A percentile compares a stretch with the other conserved stretches of the same genome.
These are phyloP conservation scores for Sedum album DNA, from an alignment of 164 flowering plant species.

Conservation along the genomic window DNA sequence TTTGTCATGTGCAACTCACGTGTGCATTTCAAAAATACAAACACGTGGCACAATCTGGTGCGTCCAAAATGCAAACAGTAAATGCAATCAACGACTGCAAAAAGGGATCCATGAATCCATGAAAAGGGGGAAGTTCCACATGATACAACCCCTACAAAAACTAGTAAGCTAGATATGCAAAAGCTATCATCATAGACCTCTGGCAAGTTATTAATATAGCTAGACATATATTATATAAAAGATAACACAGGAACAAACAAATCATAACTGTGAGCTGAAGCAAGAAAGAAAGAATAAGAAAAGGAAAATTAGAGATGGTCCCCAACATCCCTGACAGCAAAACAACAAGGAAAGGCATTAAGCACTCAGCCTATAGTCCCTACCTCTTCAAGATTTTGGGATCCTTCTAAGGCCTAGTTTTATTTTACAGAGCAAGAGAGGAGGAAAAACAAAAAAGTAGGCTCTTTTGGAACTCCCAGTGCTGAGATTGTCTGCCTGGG, in stretches of 20 bases:
- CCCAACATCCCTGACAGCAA: slow-evolving; percentile 33
- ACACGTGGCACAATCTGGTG: too few relatives aligned
- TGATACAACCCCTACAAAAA: neutral
- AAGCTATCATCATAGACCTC: too few relatives aligned
- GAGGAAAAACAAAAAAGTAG: slow-evolving; percentile 19
- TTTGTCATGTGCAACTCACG: too few relatives aligned
- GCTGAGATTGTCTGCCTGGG: slow-evolving; percentile 28
- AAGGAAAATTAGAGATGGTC: slow-evolving; percentile 27
- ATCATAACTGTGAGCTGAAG: slow-evolving; percentile 22
- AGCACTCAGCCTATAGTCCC: slow-evolving; percentile 27
- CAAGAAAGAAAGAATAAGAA: slow-evolving; percentile 7
- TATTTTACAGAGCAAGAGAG: slow-evolving; percentile 8
- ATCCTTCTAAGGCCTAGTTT: slow-evolving; percentile 24
- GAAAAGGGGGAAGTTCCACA: too few relatives aligned
- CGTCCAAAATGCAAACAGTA: too few relatives aligned
- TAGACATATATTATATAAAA: slow-evolving; percentile 4
- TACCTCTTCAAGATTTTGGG: slow-evolving; percentile 42
- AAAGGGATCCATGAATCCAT: too few relatives aligned
- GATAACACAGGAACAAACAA: neutral
- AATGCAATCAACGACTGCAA: too few relatives aligned
- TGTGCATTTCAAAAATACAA: too few relatives aligned
- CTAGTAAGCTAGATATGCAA: slow-evolving; percentile 12
- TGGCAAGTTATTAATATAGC: slow-evolving; percentile 9
- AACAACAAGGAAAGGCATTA: slow-evolving; percentile 34
- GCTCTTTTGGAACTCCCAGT: slow-evolving; percentile 41